phyloP scores from a whole-genome alignment of 2,329 filamentous ascomycete genomes.

The Torrubiellomyces zombiae region DNA sequence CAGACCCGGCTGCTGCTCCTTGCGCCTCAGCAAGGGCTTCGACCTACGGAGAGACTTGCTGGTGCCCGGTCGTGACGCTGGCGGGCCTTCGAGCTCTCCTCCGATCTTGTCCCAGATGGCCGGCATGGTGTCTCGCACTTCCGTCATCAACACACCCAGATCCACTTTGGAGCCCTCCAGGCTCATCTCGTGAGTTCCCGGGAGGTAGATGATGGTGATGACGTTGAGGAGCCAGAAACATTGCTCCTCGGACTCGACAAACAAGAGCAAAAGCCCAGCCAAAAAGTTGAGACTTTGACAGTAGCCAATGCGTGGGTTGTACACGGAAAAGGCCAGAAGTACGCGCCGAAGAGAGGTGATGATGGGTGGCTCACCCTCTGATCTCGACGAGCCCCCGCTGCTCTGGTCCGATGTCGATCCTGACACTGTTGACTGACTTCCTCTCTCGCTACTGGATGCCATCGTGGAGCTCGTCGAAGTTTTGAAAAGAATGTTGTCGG shows the following conservation, averaged over 20 bases:
- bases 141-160: constrained; percentile 79
- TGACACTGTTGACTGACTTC: constrained; percentile 21
- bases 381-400: constrained; percentile 18
- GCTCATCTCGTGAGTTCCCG: constrained; percentile 79
- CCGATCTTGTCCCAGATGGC: constrained; percentile 78
- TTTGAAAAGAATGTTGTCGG: constrained; percentile 84
- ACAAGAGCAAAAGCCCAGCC: constrained; percentile 74
- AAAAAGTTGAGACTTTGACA: constrained; percentile 94
- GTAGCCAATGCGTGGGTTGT: constrained; percentile 85
- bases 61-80: constrained; percentile 19
- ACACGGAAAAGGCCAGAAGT: constrained; percentile 74
- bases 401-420: constrained; percentile 16
- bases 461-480: constrained; percentile 27
- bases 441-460: constrained; percentile 13
- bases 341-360: constrained; percentile 71
- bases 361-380: constrained; percentile 61
- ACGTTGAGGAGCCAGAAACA: constrained; percentile 87
- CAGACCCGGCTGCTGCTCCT: constrained; percentile 19
- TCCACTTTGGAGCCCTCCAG: constrained; percentile 89
- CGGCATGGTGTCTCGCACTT: constrained; percentile 68
- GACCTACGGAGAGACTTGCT: constrained; percentile 18
- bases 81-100: constrained; percentile 46
- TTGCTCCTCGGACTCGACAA: constrained; percentile 77
- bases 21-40: constrained; percentile 23
- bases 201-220: constrained; percentile 74